These are phyloP conservation scores for Ogataea neopini DNA, from an alignment of 805 yeast genomes.

Conservation along the genomic window DNA sequence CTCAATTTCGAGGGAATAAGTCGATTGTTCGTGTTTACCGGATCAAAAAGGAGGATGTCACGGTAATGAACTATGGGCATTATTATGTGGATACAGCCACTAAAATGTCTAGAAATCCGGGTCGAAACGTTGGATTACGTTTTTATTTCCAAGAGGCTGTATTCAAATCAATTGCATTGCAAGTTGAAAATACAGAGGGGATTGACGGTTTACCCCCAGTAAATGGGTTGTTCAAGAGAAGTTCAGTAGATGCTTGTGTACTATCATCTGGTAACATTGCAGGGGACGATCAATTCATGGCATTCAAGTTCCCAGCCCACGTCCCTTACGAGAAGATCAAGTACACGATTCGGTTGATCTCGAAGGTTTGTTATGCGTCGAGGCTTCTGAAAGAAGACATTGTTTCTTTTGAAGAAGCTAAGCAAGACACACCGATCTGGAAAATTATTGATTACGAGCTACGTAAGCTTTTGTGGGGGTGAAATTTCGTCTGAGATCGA, in stretches of 20 bases:
- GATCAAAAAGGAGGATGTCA: slow-evolving; percentile 22
- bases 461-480: slow-evolving; percentile 42
- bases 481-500: not conserved
- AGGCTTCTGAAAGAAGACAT: slow-evolving; percentile 35
- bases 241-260: not conserved
- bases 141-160: slow-evolving; percentile 12
- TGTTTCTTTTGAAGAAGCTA: slow-evolving; percentile 38
- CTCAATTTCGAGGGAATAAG: slow-evolving; percentile 21
- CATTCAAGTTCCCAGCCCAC: slow-evolving; percentile 22
- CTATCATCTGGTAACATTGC: not conserved
- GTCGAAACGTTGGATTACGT: slow-evolving; percentile 34
- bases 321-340: slow-evolving; percentile 19
- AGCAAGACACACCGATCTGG: slow-evolving; percentile 35
- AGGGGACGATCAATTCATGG: slow-evolving; percentile 8
- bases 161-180: slow-evolving; percentile 5
- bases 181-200: not conserved
- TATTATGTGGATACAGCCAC: slow-evolving; percentile 24
- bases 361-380: slow-evolving; percentile 24
- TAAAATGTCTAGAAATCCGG: slow-evolving; percentile 30
- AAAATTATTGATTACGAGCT: slow-evolving; percentile 37
- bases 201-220: slow-evolving; percentile 1
- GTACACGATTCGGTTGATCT: slow-evolving; percentile 17
- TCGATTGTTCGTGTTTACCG: slow-evolving; percentile 23
- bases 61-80: slow-evolving; percentile 34
- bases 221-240: not conserved